Conservation (phyloP, 2,329 filamentous ascomycete species). For the Pyrenophora graminea region DNA sequence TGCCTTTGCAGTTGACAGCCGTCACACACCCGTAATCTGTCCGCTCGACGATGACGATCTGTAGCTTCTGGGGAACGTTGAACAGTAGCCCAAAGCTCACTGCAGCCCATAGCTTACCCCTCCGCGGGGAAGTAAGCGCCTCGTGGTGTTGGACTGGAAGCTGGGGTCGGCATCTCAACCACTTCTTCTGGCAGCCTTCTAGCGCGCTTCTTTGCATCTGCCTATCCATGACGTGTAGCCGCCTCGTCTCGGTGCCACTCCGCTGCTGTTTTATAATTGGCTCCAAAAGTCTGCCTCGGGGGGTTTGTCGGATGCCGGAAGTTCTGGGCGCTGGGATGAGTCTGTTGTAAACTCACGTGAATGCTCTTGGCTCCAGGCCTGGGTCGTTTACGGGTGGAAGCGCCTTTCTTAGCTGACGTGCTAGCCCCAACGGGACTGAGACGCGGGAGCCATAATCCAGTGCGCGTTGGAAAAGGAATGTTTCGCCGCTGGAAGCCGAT, state of each 20-base stretch:
- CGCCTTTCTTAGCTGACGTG: neutral
- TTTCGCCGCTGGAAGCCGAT: neutral
- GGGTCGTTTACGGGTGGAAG: neutral
- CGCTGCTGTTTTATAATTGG: slow-evolving; percentile 3
- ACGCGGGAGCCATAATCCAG: neutral
- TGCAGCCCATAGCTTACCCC: neutral
- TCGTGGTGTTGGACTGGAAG: neutral
- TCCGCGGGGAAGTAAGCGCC: slow-evolving; percentile 2
- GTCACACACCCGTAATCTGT: no score
- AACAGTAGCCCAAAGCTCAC: neutral
- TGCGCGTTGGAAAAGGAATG: neutral
- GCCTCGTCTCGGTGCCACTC: neutral
- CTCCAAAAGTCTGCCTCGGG: slow-evolving; percentile 5
- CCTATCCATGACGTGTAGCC: slow-evolving; percentile 4
- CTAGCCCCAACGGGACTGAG: neutral
- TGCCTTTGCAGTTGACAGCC: neutral
- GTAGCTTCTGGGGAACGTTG: neutral
- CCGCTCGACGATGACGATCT: neutral
- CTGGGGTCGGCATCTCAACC: slow-evolving; percentile 17
- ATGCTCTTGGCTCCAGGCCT: slow-evolving; percentile 4
- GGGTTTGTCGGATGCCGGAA: slow-evolving; percentile 17
- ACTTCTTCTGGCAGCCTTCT: slow-evolving; percentile 28
- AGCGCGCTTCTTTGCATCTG: slow-evolving; percentile 25
- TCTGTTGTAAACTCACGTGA: neutral
- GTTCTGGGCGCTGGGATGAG: neutral